Percentiles rank a stretch among this genome's conserved stretches.
Evolutionary conservation across 1,284 basidiomycete species (phyloP).

Genomic region (Taiwanofungus camphoratus): DNA sequence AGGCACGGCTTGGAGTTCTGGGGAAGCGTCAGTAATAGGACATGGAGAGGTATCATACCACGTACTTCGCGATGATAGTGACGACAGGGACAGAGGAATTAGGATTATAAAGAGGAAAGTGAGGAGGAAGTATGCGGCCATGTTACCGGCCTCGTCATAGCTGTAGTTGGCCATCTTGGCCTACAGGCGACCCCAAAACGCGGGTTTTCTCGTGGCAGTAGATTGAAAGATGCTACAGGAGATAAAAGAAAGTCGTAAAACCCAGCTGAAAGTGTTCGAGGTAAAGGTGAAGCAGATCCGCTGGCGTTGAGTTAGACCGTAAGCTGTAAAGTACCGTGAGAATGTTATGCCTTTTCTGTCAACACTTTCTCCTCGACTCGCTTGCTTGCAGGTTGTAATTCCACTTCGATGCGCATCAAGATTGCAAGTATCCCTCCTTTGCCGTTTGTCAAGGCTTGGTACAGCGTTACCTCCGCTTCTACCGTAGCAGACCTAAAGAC

Average conservation of each 20-base stretch:
- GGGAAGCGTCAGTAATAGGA: neutral
- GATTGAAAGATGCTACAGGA: conserved; percentile 2
- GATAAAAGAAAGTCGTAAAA: conserved; percentile 6
- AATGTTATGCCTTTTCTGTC: conserved; percentile 7
- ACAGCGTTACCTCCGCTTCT: conserved; percentile 24
- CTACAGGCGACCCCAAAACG: conserved; percentile 5
- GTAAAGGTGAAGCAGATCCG: conserved; percentile 6
- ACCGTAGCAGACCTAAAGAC: conserved; percentile 26
- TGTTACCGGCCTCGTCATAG: conserved; percentile 86
- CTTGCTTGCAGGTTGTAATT: conserved; percentile 10
- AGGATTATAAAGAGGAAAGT: conserved; percentile 81
- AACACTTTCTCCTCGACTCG: neutral
- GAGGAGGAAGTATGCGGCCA: conserved; percentile 87
- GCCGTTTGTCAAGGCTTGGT: conserved; percentile 38
- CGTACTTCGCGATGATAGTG: conserved; percentile 35
- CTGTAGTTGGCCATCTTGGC: conserved; percentile 67
- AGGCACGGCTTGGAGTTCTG: conserved; percentile 23
- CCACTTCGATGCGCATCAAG: conserved; percentile 45
- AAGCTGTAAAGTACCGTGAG: conserved; percentile 17
- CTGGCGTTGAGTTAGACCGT: conserved; percentile 13
- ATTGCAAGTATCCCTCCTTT: conserved; percentile 33
- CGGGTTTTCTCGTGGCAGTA: conserved; percentile 11
- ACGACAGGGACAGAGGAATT: conserved; percentile 65
- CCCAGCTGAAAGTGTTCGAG: too few species aligned
- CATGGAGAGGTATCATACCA: conserved; percentile 4